Percentiles rank a stretch among this genome's conserved stretches.
These are phyloP conservation scores for Oryza coarctata DNA, from an alignment of 176 grass and related monocot genomes.

Conservation along the genomic window DNA sequence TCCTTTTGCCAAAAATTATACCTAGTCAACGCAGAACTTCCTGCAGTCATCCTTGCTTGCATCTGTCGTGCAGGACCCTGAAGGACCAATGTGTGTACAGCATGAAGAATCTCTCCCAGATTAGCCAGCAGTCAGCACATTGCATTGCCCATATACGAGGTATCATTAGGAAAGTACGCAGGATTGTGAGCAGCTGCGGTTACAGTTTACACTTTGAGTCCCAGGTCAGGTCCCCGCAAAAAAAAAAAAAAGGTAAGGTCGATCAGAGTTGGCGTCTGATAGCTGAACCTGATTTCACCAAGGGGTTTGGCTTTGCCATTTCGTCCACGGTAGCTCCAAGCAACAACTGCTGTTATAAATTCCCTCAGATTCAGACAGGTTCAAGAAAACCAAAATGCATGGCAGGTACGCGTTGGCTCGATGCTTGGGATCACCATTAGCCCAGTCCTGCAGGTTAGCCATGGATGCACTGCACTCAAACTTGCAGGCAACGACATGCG, in stretches of 20 bases:
- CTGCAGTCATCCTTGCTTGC: neutral
- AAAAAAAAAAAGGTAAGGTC: neutral
- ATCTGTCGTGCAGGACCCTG: neutral
- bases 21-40: slow-evolving; percentile 8
- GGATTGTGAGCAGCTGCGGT: too few species aligned
- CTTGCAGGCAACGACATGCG: slow-evolving; percentile 34
- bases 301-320: neutral
- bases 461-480: slow-evolving; percentile 1
- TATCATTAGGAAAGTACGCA: too few species aligned
- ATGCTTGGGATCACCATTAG: neutral
- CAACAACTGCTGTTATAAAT: neutral
- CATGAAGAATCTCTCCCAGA: neutral
- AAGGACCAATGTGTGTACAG: neutral
- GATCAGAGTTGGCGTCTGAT: neutral
- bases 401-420: neutral
- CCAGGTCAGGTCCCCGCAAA: neutral
- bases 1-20: neutral
- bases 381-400: neutral
- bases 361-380: neutral
- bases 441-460: neutral
- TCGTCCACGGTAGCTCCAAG: neutral
- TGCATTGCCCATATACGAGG: too few species aligned
- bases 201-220: too few species aligned
- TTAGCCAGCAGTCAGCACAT: too few species aligned
- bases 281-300: neutral